Base-by-base conservation (phyloP, 2,329 filamentous ascomycete species). In the Penicillium sp. region DNA sequence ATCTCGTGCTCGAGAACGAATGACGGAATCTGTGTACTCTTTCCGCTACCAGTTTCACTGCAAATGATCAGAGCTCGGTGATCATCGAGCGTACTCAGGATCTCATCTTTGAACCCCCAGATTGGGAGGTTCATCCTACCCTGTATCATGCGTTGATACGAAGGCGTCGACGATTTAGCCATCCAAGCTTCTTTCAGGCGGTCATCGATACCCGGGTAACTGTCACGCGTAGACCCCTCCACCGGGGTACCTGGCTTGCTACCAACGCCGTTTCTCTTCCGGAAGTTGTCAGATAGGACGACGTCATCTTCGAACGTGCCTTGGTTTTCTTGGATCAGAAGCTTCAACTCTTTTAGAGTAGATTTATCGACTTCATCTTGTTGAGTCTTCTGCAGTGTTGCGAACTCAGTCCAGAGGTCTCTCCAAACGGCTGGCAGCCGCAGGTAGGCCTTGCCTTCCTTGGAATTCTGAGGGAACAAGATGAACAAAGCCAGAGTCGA, bases 21-120 rank as follows among this genome's bases (percentile, higher is more conserved):
- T 0, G 92, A 87, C 6, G 94, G 94, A n/a, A 97, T 88, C 67
- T 99, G 94, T 0, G 94, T 99, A 72, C 91, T 97, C 78, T 99
- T 99, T 60, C 94, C 94, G 70, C 87, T 97, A 63, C 94, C 94
- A 3, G 94, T 99, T 75, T 99, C 94, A 69, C 94, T 94, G 69
- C 93, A 97, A 31, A 99, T 84, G 56, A 99, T 97, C 10, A 94
- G 86, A 10, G 96, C 88, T 66, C 94, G 92, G 61, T 96, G 83
- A 23, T 83, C 80, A 45, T 90, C 87, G 31, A 99, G 86, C 2
- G 89, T 84, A 27, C 84, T 80, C 13, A 97, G 77, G 8, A 97
- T 91, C 47, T 90, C 82, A 13, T 89, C 78, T 61, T 86, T 87
- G 71, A 94, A 97, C 13, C 83, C 81, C 84, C 89, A 97, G 79